Conservation (phyloP, 805 yeast species). For the Grigorovia transvaalensis region DNA sequence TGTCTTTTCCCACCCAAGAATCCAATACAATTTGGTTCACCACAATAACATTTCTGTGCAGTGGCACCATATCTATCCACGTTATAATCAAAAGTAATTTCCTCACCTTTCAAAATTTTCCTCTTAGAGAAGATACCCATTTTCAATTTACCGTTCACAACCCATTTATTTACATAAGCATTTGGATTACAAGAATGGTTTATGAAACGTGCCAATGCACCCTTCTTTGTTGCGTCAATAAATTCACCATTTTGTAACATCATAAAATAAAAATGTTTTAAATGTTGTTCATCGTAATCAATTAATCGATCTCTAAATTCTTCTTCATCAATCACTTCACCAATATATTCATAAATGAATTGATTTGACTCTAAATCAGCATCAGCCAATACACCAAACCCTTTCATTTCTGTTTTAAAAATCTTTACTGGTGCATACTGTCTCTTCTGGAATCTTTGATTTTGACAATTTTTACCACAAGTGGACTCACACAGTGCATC, state of each 20-base stretch:
- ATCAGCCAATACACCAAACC: conserved; percentile 79
- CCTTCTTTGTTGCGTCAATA: conserved; percentile 87
- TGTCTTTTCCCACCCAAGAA: conserved; percentile 95
- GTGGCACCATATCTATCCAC: conserved; percentile 95
- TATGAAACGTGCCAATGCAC: conserved; percentile 82
- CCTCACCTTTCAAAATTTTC: conserved; percentile 65
- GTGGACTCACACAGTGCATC: conserved; percentile 43
- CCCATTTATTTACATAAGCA: conserved; percentile 95
- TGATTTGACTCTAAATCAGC: conserved; percentile 44
- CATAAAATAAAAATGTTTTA: conserved; percentile 88
- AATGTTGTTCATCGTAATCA: conserved; percentile 55
- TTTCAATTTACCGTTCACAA: conserved; percentile 75
- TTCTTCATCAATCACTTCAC: conserved; percentile 81
- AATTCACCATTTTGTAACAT: conserved; percentile 88
- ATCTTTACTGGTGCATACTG: conserved; percentile 71
- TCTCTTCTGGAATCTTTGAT: conserved; percentile 76
- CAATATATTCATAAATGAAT: conserved; percentile 87
- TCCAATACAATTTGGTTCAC: conserved; percentile 84
- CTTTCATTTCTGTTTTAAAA: conserved; percentile 75
- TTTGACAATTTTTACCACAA: conserved; percentile 74
- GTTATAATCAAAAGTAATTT: conserved; percentile 71
- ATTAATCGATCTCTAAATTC: conserved; percentile 67
- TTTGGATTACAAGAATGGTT: conserved; percentile 95
- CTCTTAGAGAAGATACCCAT: conserved; percentile 94
- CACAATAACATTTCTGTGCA: conserved; percentile 91